Conservation (phyloP, 2,329 filamentous ascomycete genomes). For the Camptophora hylomeconis region DNA sequence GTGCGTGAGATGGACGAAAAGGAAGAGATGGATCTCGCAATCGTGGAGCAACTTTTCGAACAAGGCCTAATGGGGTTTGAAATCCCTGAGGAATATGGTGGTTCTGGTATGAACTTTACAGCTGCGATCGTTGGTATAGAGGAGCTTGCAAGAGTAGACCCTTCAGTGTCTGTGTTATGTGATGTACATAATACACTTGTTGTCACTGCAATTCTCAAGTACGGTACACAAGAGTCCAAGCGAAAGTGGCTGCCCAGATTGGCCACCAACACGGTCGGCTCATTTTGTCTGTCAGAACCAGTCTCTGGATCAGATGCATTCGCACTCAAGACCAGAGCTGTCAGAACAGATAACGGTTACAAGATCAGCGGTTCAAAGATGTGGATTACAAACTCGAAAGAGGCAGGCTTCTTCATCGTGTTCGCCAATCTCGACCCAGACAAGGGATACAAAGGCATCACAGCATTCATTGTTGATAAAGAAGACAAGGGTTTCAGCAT, state of each 20-base stretch:
- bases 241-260: constrained; percentile 80
- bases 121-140: constrained; percentile 92
- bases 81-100: constrained; percentile 93
- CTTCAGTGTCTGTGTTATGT: constrained; percentile 85
- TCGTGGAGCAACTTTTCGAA: constrained; percentile 92
- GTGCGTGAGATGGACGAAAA: constrained; percentile 96
- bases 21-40: constrained; percentile 75
- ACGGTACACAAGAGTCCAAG: constrained; percentile 63
- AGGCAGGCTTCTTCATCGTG: constrained; percentile 90
- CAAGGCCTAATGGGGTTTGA: constrained; percentile 95
- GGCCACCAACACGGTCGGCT: constrained; percentile 77
- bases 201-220: constrained; percentile 84
- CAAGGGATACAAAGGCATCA: constrained; percentile 94
- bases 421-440: constrained; percentile 89
- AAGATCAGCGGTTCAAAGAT: constrained; percentile 83
- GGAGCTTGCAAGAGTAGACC: constrained; percentile 86
- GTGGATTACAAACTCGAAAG: constrained; percentile 98
- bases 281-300: constrained; percentile 87
- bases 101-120: constrained; percentile 98
- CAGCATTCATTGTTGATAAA: constrained; percentile 91
- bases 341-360: constrained; percentile 71
- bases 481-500: constrained; percentile 78
- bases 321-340: constrained; percentile 80
- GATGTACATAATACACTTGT: constrained; percentile 98
- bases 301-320: constrained; percentile 92